Conservation (phyloP, 2,329 filamentous ascomycete genomes). For the Cladosporium halotolerans region DNA sequence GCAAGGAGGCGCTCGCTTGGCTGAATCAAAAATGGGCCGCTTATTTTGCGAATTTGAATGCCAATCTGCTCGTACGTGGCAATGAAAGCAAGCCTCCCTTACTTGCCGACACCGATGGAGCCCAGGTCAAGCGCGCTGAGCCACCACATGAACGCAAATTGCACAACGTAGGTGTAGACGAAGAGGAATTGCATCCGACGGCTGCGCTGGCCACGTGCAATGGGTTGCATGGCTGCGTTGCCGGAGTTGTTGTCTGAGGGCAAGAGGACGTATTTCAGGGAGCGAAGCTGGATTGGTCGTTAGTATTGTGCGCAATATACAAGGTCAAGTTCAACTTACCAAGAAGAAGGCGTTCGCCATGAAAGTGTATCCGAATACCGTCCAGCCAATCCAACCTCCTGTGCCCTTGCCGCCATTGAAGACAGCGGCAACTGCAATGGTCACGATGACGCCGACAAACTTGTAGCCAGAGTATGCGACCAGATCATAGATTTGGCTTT, state of each 20-base stretch:
- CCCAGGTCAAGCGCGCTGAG: constrained; percentile 46
- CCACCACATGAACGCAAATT: constrained; percentile 92
- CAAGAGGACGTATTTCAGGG: constrained; percentile 88
- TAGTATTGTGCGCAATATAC: not conserved
- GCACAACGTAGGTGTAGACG: constrained; percentile 88
- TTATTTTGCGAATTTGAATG: too few relatives aligned
- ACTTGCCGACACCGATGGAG: constrained; percentile 11
- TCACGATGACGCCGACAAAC: constrained; percentile 93
- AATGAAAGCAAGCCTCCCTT: not conserved
- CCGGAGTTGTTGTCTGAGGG: constrained; percentile 65
- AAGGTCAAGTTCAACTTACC: constrained; percentile 53
- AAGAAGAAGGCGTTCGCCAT: constrained; percentile 91
- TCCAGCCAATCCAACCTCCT: constrained; percentile 82
- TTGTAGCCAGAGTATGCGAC: constrained; percentile 98
- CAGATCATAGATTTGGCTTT: constrained; percentile 86
- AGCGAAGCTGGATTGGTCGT: constrained; percentile 62
- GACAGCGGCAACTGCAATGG: constrained; percentile 71
- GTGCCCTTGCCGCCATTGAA: constrained; percentile 74
- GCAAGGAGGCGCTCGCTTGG: too few relatives aligned
- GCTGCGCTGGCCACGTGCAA: constrained; percentile 78
- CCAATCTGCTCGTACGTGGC: too few relatives aligned
- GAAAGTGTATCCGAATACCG: constrained; percentile 85
- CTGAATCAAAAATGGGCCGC: too few relatives aligned
- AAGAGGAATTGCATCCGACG: constrained; percentile 88
- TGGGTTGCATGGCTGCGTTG: constrained; percentile 63